phyloP scores from a whole-genome alignment of 352 stramenopile genomes.

The Pythium aphanidermatum region DNA sequence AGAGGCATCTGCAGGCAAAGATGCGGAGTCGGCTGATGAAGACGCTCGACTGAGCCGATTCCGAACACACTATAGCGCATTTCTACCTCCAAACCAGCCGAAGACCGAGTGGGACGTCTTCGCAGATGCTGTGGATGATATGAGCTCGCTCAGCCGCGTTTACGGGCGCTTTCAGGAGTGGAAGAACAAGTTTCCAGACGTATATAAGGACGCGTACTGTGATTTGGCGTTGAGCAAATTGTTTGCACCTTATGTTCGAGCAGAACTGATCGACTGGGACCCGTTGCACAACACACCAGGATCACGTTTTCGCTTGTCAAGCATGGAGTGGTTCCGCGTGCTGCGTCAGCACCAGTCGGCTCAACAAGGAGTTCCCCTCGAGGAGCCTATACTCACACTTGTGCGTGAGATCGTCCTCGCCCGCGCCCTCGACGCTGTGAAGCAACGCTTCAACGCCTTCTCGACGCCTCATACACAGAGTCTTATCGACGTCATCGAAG shows the following conservation, averaged over 20 bases:
- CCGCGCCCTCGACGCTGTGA: conserved; percentile 27
- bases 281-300: conserved; percentile 23
- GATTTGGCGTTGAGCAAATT: conserved; percentile 55
- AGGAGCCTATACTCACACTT: conserved; percentile 32
- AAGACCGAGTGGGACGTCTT: conserved; percentile 25
- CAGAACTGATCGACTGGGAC: conserved; percentile 63
- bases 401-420: conserved; percentile 49
- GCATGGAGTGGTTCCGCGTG: conserved; percentile 51
- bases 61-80: not conserved
- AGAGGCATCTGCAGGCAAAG: not conserved
- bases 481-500: conserved; percentile 43
- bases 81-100: not conserved
- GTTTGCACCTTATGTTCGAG: conserved; percentile 53
- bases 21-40: not conserved
- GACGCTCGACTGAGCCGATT: conserved; percentile 6
- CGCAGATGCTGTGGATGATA: conserved; percentile 59
- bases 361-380: not conserved
- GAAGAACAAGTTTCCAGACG: conserved; percentile 59
- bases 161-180: conserved; percentile 64
- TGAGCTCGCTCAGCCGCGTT: conserved; percentile 55
- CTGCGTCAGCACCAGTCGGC: conserved; percentile 28
- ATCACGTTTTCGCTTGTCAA: conserved; percentile 24
- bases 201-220: conserved; percentile 62
- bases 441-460: conserved; percentile 50
- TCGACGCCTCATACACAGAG: conserved; percentile 51